Evolutionary conservation across 441 rosid genomes (phyloP).

Genomic region (Melastoma candidum): DNA sequence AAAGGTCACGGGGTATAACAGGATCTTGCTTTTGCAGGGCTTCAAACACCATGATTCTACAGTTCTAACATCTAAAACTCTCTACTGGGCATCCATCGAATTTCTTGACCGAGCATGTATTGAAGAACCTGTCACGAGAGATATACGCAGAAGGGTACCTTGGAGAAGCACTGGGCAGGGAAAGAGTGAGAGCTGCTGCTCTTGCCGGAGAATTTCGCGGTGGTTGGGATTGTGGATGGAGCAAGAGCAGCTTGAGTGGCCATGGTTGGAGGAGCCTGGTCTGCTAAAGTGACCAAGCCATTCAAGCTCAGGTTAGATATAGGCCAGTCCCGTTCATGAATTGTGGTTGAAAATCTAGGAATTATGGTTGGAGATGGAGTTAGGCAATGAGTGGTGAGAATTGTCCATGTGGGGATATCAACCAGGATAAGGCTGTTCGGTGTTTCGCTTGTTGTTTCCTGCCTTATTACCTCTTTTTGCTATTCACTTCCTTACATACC

Average conservation of each 20-base stretch:
- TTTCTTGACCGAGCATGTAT: no score
- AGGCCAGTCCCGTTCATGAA: constrained; percentile 7
- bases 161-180: constrained; percentile 65
- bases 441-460: no score
- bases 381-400: constrained; percentile 46
- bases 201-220: constrained; percentile 56
- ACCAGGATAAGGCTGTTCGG: no score
- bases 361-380: constrained; percentile 36
- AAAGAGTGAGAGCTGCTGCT: constrained; percentile 30
- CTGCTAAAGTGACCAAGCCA: constrained; percentile 14
- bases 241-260: constrained; percentile 90
- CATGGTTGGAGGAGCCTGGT: constrained; percentile 42
- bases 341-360: constrained; percentile 2
- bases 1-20: background rate
- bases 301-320: constrained; percentile 14
- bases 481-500: no score
- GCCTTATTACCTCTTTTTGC: no score
- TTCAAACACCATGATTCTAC: no score
- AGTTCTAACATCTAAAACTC: no score
- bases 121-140: no score
- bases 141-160: constrained; percentile 27
- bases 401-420: constrained; percentile 20
- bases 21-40: no score
- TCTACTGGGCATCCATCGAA: no score
- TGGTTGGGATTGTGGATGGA: constrained; percentile 62